Conservation (phyloP, 176 grass and related monocot genomes). For the Eragrostis curvula region DNA sequence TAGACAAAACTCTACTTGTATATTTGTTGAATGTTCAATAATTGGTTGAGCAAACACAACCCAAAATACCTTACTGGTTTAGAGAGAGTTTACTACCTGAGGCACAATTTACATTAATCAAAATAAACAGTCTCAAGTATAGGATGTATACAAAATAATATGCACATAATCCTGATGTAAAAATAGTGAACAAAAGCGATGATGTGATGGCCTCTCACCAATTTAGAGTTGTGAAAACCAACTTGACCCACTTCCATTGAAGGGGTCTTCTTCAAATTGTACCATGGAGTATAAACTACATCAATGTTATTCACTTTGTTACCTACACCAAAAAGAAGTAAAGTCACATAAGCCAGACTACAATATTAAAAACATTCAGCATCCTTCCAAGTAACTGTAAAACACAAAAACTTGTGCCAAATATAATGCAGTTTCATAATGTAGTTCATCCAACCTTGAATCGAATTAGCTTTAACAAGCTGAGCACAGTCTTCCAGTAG, state of each 20-base stretch:
- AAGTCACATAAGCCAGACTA: constrained; percentile 16
- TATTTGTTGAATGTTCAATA: background rate
- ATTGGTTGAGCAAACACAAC: background rate
- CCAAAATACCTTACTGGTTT: background rate
- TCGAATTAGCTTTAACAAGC: constrained; percentile 99
- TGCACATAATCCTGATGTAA: constrained; percentile 10
- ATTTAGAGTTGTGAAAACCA: constrained; percentile 93
- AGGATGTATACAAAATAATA: constrained; percentile 9
- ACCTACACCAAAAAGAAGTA: constrained; percentile 45
- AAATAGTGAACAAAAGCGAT: constrained; percentile 1
- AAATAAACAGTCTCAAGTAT: background rate
- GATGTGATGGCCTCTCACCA: constrained; percentile 47
- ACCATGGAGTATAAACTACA: constrained; percentile 99
- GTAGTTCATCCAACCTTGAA: constrained; percentile 72
- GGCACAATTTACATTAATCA: background rate
- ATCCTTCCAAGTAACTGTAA: background rate
- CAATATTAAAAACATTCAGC: constrained; percentile 5
- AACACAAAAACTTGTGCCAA: background rate
- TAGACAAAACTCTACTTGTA: background rate
- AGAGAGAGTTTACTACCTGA: background rate
- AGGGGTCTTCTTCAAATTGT: constrained; percentile 99
- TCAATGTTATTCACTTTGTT: constrained; percentile 97
- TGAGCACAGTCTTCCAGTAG: constrained; percentile 96
- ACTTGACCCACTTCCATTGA: constrained; percentile 99
- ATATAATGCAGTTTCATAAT: constrained; percentile 1